Evolutionary conservation across 306 rosid genomes (phyloP), one percentile per base, ranked within the genome.

Genomic region (Abrus precatorius): DNA sequence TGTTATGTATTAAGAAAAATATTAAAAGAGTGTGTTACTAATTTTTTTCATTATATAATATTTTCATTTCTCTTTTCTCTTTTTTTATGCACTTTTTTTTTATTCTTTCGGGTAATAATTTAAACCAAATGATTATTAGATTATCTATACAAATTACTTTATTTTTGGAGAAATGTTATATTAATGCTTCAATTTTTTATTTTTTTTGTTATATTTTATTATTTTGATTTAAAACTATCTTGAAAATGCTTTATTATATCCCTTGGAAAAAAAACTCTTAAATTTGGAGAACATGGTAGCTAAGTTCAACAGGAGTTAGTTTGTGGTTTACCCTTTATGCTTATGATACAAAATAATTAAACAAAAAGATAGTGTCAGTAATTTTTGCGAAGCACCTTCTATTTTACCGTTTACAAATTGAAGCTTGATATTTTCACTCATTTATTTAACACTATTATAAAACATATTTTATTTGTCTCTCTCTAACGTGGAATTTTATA

Each of bases 51-150:
- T 7, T 7, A 9, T 3, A 38, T 38, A 38, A 20, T 40, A 29
- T 7, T 9, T 47, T 5, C 32, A 8, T 4, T 47, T 3, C 45
- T 52, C 4, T 6, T 28, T n/a, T 28, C 43, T 34, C 54, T 38
- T 63, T 52, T 11, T 8, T 43, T 13, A 13, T 14, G 33, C 52
- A 6, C 56, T 1, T 5, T 0, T 3, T 69, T 48, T 47, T n/a
- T 8, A 14, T 47, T 32, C 59, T 75, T 75, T 75, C 36, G 11
- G 11, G 27, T 47, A 49, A 75, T 75, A 75, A 45, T 48, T 9
- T 30, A 36, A 57, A 29, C 29, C 65, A 14, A 72, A 20, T 73
- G 43, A 33, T 57, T 57, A 12, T 62, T 76, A 34, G 50, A 62
- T 49, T 47, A 14, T 34, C n/a, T 2, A 44, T 32, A 6, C 5